Base-by-base conservation (phyloP, 306 rosid species). In the Malus orientalis region DNA sequence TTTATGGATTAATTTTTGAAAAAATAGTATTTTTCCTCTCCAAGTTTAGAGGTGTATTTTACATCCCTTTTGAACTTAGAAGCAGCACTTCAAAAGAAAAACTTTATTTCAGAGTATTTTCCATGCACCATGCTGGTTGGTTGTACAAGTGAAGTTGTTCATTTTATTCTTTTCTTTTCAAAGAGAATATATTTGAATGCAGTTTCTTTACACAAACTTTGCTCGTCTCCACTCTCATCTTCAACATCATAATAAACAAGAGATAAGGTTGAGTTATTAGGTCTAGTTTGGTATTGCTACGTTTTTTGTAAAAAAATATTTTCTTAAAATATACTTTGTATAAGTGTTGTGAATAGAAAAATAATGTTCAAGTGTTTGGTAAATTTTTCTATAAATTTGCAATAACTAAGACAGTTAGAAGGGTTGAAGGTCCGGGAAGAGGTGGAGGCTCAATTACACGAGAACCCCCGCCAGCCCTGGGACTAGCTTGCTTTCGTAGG, bases 1-100 rank as follows among this genome's bases (percentile, higher is more conserved):
- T 73, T 80, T 69, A 64, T 72, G 77, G 63, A 42, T 85, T 64
- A 71, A 76, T 73, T 80, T 69, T 67, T 72, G 75, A 53, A 20
- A 69, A n/a, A 10, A 19, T 13, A 11, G 14, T 19, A 0, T 63
- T 13, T 45, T 1, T 20, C 11, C 33, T 38, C 45, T 70, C 47
- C 32, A 20, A 81, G 19, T 5, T 30, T 11, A 27, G 70, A 53
- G 67, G 58, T 59, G 58, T 59, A 23, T 33, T 33, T 30, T 62
- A 19, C 53, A 66, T 44, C 29, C 19, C 73, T 61, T 61, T 19
- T 61, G 73, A 57, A 66, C 16, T 66, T 19, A 6, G 58, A 12
- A 62, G 38, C 45, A 12, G 69, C 20, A 33, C 14, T 71, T 62
- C 8, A 36, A 47, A 47, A 62, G n/a, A 65, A 72, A 29, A 72